phyloP scores from a whole-genome alignment of 2,329 filamentous ascomycete species.

The Microsporum ferrugineum region DNA sequence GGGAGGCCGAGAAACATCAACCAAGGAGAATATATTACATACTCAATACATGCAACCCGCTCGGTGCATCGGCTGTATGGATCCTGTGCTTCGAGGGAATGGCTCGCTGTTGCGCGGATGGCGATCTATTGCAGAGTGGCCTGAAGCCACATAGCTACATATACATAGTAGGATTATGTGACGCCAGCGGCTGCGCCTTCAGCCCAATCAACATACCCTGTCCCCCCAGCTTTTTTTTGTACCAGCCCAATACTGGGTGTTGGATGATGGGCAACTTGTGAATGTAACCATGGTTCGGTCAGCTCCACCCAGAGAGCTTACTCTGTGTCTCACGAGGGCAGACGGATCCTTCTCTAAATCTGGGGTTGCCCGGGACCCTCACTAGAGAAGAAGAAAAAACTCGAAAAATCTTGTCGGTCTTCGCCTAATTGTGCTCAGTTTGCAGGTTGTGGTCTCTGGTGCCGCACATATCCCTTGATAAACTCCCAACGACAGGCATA shows the following conservation, averaged over 20 bases:
- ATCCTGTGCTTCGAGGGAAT: neutral
- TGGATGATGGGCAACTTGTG: neutral
- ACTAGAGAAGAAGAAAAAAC: neutral
- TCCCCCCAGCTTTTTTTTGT: neutral
- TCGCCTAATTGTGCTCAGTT: neutral
- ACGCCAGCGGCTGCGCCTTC: neutral
- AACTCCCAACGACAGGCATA: neutral
- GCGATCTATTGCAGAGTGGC: neutral
- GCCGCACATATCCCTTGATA: neutral
- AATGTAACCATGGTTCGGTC: neutral
- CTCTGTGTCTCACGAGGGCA: neutral
- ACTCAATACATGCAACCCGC: too few relatives aligned
- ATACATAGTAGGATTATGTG: neutral
- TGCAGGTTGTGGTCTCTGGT: neutral
- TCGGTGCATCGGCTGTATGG: too few relatives aligned
- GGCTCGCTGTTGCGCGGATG: neutral
- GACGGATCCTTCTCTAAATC: neutral
- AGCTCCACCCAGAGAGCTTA: neutral
- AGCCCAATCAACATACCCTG: neutral
- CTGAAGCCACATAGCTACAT: neutral
- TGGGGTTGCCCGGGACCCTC: neutral
- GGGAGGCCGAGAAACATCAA: neutral
- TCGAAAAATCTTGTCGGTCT: neutral
- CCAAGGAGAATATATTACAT: too few relatives aligned
- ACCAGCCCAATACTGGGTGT: neutral